Evolutionary conservation across 345 rosid species (phyloP).

Genomic region (Heritiera littoralis): DNA sequence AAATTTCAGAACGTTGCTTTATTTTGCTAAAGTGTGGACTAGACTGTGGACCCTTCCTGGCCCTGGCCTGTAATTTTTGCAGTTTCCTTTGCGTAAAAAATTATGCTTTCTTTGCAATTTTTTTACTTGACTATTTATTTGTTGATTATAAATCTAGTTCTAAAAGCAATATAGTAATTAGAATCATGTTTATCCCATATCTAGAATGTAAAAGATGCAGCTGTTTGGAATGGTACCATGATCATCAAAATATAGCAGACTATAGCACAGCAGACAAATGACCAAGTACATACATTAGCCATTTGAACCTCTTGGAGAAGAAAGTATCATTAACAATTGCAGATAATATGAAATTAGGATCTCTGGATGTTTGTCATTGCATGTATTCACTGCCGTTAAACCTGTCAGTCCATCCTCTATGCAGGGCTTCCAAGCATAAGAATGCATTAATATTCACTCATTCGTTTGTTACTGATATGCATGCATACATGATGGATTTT

Average conservation of each 20-base stretch:
- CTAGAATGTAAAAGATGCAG: not conserved
- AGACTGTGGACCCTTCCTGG: not conserved
- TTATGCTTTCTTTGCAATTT: not conserved
- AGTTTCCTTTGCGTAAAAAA: conserved; percentile 9
- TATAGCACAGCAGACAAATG: not conserved
- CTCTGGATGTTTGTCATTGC: not conserved
- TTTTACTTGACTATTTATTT: not conserved
- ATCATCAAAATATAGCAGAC: not conserved
- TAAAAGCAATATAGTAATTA: not conserved
- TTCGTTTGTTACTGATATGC: not conserved
- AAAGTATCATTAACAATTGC: not conserved
- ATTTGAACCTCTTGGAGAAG: not conserved
- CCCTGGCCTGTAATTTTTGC: not conserved
- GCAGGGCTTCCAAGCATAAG: not conserved
- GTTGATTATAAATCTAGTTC: not conserved
- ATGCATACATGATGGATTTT: not conserved
- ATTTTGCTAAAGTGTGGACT: not conserved
- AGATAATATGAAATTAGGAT: not conserved
- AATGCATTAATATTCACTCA: not conserved
- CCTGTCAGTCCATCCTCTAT: not conserved
- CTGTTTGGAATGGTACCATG: not conserved
- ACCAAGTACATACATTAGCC: not conserved
- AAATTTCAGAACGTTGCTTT: conserved; percentile 5
- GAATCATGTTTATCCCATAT: not conserved
- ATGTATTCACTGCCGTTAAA: not conserved